phyloP scores from a whole-genome alignment of 306 rosid genomes.

The Inga leiocalycina region DNA sequence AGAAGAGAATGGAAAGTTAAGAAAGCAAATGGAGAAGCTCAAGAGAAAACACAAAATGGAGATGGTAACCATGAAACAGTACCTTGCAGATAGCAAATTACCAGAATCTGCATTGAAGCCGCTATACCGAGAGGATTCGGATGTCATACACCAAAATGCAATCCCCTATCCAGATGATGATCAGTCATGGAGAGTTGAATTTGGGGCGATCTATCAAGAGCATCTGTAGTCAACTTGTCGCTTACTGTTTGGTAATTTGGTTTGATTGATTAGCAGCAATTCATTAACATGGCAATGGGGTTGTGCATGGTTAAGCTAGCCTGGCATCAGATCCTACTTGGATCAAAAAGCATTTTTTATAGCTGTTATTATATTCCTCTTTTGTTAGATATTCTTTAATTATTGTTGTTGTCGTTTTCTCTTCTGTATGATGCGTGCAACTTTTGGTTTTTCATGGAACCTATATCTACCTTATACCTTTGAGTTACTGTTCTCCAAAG shows the following conservation, averaged over 20 bases:
- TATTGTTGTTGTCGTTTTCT: constrained; percentile 7
- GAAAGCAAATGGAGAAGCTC: constrained; percentile 82
- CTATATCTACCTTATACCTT: neutral
- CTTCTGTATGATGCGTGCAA: constrained; percentile 19
- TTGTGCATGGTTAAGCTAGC: neutral
- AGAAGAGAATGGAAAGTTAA: constrained; percentile 69
- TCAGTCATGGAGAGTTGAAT: constrained; percentile 96
- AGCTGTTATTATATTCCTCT: neutral
- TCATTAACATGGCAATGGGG: neutral
- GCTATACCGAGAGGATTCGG: constrained; percentile 59
- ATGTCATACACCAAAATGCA: constrained; percentile 41
- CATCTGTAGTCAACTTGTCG: constrained; percentile 33
- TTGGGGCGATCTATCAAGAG: constrained; percentile 86
- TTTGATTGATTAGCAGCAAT: constrained; percentile 4
- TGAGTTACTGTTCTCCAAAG: neutral
- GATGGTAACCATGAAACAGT: constrained; percentile 86
- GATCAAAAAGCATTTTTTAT: constrained; percentile 31
- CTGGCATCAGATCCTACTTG: constrained; percentile 48
- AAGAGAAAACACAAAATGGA: constrained; percentile 88
- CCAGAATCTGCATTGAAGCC: constrained; percentile 87
- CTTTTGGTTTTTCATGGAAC: neutral
- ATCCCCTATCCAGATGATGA: constrained; percentile 61
- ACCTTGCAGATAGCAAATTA: constrained; percentile 81
- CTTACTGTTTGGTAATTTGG: neutral
- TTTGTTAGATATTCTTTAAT: constrained; percentile 22